Percentiles rank a stretch among this genome's conserved stretches.
Evolutionary conservation across 495 filamentous ascomycete species (phyloP).

Genomic region (Filosporella fistucella): DNA sequence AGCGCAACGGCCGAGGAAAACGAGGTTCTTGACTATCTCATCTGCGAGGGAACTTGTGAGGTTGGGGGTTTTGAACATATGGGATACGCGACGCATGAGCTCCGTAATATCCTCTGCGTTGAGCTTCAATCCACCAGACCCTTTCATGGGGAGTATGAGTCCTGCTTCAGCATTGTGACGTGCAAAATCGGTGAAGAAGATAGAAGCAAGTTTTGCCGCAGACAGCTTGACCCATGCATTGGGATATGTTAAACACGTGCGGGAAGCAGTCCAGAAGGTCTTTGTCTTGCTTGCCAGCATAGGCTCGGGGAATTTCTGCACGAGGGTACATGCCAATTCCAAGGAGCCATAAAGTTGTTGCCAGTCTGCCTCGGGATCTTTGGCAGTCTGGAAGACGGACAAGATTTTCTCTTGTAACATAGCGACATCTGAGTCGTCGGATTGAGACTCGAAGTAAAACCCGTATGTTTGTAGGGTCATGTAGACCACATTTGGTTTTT

Average conservation of each 20-base stretch:
- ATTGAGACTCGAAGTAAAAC: conserved; percentile 70
- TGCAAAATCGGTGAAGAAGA: conserved; percentile 75
- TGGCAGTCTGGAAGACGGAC: conserved; percentile 40
- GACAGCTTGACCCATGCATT: conserved; percentile 74
- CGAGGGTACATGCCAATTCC: conserved; percentile 61
- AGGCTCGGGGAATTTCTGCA: conserved; percentile 56
- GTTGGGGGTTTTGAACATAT: conserved; percentile 59
- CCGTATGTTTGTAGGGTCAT: conserved; percentile 75
- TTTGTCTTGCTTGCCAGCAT: conserved; percentile 52
- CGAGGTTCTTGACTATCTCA: conserved; percentile 70
- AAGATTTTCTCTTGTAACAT: conserved; percentile 35
- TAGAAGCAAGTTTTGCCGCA: conserved; percentile 67
- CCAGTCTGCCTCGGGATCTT: conserved; percentile 54
- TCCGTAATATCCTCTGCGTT: conserved; percentile 58
- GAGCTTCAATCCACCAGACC: conserved; percentile 67
- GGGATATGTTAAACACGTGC: conserved; percentile 64
- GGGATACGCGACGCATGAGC: conserved; percentile 58
- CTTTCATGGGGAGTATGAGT: conserved; percentile 57
- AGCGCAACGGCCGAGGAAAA: conserved; percentile 69
- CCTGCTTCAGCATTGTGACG: conserved; percentile 49
- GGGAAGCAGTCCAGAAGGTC: conserved; percentile 62
- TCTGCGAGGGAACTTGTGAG: conserved; percentile 64
- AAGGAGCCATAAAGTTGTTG: conserved; percentile 77
- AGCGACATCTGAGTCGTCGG: conserved; percentile 24
- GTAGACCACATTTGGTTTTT: conserved; percentile 62